phyloP scores from a whole-genome alignment of 805 yeast genomes.

The Monosporozyma servazzii region DNA sequence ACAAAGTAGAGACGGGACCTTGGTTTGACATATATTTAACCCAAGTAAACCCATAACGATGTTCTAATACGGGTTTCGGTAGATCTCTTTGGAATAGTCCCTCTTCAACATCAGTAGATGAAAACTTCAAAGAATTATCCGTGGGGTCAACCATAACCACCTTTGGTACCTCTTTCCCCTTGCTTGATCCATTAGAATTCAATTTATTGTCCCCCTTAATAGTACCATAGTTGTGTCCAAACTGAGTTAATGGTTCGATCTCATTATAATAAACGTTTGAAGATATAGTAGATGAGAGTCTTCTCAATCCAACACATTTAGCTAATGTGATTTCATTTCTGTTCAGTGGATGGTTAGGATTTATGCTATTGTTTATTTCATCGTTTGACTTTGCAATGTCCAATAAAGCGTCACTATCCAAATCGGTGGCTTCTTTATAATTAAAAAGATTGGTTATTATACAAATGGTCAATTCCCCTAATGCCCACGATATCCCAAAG shows the following conservation, averaged over 20 bases:
- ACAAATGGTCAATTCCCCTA: conserved; percentile 27
- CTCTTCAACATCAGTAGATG: conserved; percentile 10
- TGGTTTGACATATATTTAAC: conserved; percentile 2
- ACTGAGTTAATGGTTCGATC: background rate
- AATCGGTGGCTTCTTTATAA: conserved; percentile 16
- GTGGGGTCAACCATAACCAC: conserved; percentile 14
- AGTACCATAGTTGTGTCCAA: background rate
- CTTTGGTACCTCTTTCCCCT: background rate
- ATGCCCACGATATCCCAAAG: conserved; percentile 32
- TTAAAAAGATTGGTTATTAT: conserved; percentile 18
- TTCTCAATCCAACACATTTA: conserved; percentile 31
- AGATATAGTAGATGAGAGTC: conserved; percentile 28
- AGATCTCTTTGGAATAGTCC: background rate
- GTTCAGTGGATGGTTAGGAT: conserved; percentile 1
- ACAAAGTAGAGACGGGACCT: background rate
- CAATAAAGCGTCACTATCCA: background rate
- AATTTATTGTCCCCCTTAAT: background rate
- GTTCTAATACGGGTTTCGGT: conserved; percentile 4
- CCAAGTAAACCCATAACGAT: conserved; percentile 9
- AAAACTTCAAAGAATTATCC: conserved; percentile 17
- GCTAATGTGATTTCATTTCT: conserved; percentile 30
- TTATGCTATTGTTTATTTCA: background rate
- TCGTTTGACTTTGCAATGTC: background rate
- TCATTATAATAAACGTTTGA: conserved; percentile 23
- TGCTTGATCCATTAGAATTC: background rate